A percentile compares a stretch with the other conserved stretches of the same genome.
phyloP scores from a whole-genome alignment of 176 grass and related monocot species.

The Avena eriantha region DNA sequence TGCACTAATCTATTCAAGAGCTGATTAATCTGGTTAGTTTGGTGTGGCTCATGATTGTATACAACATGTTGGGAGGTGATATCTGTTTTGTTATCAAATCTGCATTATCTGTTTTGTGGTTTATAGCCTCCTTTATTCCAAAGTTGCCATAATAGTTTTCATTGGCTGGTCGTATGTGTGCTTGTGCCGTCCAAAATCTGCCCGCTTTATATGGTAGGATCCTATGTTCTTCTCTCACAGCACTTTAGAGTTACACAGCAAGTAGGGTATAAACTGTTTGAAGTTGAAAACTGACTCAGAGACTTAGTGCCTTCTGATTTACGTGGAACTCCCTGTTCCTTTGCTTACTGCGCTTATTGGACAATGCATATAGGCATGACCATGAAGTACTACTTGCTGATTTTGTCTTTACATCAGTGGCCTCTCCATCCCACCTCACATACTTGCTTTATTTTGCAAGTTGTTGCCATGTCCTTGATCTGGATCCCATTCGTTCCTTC shows the following conservation, averaged over 20 bases:
- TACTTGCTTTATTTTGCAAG: not conserved
- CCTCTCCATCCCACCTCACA: slow-evolving; percentile 32
- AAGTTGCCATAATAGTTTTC: slow-evolving; percentile 50
- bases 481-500: slow-evolving; percentile 37
- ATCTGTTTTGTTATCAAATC: not conserved
- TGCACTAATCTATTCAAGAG: slow-evolving; percentile 13
- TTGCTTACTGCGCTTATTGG: slow-evolving; percentile 61
- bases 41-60: not conserved
- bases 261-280: slow-evolving; percentile 50
- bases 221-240: slow-evolving; percentile 31
- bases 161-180: slow-evolving; percentile 26
- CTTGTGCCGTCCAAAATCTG: slow-evolving; percentile 33
- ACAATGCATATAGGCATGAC: slow-evolving; percentile 46
- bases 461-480: slow-evolving; percentile 18
- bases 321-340: slow-evolving; percentile 44
- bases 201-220: slow-evolving; percentile 39
- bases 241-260: slow-evolving; percentile 22
- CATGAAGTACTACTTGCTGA: slow-evolving; percentile 54
- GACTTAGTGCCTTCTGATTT: slow-evolving; percentile 36
- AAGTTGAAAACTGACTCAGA: slow-evolving; percentile 49
- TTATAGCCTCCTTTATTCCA: slow-evolving; percentile 40
- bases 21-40: slow-evolving; percentile 10
- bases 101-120: slow-evolving; percentile 31
- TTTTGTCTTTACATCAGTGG: slow-evolving; percentile 44
- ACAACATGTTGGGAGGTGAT: not conserved